Base-by-base conservation (phyloP, 441 rosid species). In the Viola pubescens region DNA sequence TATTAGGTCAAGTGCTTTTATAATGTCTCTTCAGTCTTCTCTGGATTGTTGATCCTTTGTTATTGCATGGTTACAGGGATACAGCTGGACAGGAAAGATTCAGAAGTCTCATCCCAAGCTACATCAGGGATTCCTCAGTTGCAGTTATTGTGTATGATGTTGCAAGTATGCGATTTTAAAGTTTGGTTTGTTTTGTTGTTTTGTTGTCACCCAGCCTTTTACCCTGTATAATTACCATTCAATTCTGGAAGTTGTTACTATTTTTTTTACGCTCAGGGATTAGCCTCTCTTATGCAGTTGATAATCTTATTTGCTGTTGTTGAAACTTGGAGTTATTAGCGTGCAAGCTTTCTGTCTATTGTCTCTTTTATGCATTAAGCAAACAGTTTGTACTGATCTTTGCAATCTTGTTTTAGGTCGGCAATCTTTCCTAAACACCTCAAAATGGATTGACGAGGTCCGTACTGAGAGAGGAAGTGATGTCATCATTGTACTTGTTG, bases 391-490 rank as follows among this genome's bases (percentile, higher is more conserved):
- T 26, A 26, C 34, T 26, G 2, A 26, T 26, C 34, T 26, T 26
- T 26, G 34, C 34, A 26, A 26, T 26, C 34, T 26, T 48, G 40
- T 12, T 41, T 44, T 63, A 89, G 97, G 87, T 69, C 79, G 92
- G 70, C 97, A 87, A 51, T 79, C 97, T 3, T 87, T 89, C 75
- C 73, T 85, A 19, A 87, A 87, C 73, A 89, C 90, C 61, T 74
- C 84, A 26, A 87, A 85, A 68, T 89, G 97, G 97, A 83, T 85
- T 65, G 95, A 89, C 61, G 95, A 83, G 77, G 97, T 89, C 63
- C 89, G 92, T 46, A 76, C 88, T 38, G 95, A 89, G 77, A 74
- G 97, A 54, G 95, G 95, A 66, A 87, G 92, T 71, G 97, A 89
- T 73, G 95, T 89, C 59, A 89, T 87, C 45, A 85, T 87, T 58